phyloP scores from a whole-genome alignment of 2,329 filamentous ascomycete species.

The Zarea fungicola region DNA sequence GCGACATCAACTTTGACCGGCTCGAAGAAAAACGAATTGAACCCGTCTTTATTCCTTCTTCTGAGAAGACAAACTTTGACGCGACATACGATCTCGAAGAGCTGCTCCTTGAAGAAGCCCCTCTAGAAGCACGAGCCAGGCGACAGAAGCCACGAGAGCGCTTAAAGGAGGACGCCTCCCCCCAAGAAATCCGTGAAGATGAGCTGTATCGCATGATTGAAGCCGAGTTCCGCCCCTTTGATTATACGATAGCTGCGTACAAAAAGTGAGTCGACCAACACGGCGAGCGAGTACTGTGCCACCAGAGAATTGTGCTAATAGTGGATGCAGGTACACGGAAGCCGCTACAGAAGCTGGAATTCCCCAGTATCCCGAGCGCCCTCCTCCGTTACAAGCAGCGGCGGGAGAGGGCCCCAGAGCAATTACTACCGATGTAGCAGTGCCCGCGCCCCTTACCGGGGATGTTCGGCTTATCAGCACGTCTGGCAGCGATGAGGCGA shows the following conservation, averaged over 20 bases:
- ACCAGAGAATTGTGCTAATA: not conserved
- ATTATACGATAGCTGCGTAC: constrained; percentile 82
- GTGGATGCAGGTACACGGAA: constrained; percentile 8
- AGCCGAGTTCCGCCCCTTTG: constrained; percentile 87
- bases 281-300: constrained; percentile 33
- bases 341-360: constrained; percentile 6
- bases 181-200: constrained; percentile 90
- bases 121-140: constrained; percentile 83
- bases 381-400: not conserved
- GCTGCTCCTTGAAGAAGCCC: constrained; percentile 86
- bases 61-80: constrained; percentile 98
- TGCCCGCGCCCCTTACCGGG: constrained; percentile 31
- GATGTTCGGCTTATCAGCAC: not conserved
- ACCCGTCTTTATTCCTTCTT: constrained; percentile 87
- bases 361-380: not conserved
- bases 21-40: constrained; percentile 83
- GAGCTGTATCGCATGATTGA: constrained; percentile 94
- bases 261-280: constrained; percentile 61
- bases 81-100: constrained; percentile 97
- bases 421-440: constrained; percentile 47
- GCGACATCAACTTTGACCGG: constrained; percentile 73
- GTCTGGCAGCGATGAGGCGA: constrained; percentile 2
- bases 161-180: constrained; percentile 88
- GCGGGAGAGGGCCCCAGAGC: constrained; percentile 34
- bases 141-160: constrained; percentile 91